These are phyloP conservation scores for Acacia acuminata DNA, from an alignment of 306 rosid genomes.

Conservation along the genomic window DNA sequence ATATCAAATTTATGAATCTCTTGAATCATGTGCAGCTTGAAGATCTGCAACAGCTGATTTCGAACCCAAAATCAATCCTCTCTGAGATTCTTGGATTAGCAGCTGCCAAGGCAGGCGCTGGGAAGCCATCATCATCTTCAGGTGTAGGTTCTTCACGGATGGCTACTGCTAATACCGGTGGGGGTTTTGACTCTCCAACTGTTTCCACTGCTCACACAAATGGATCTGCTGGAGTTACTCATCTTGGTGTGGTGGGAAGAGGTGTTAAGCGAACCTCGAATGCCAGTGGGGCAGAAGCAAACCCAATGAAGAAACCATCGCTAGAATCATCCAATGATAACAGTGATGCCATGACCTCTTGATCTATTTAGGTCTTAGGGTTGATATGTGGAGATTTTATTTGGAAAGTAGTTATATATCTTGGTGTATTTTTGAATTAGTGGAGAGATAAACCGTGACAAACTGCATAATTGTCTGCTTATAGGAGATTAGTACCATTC, in stretches of 20 bases:
- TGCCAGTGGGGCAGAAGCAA: constrained; percentile 50
- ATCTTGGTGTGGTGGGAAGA: constrained; percentile 97
- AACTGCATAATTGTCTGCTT: constrained; percentile 18
- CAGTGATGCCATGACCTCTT: constrained; percentile 49
- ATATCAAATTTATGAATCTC: constrained; percentile 1
- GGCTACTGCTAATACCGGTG: constrained; percentile 60
- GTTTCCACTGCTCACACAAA: constrained; percentile 79
- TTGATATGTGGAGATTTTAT: constrained; percentile 25
- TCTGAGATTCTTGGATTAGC: constrained; percentile 73
- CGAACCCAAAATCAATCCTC: constrained; percentile 76
- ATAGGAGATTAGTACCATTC: constrained; percentile 10
- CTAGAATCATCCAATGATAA: constrained; percentile 57
- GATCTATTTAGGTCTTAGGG: constrained; percentile 38
- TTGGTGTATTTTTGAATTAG: constrained; percentile 15
- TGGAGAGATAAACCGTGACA: constrained; percentile 28
- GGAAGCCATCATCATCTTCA: constrained; percentile 47
- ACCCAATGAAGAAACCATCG: constrained; percentile 63
- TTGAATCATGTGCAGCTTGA: constrained; percentile 72
- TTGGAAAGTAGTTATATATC: constrained; percentile 25
- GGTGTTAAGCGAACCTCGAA: constrained; percentile 82
- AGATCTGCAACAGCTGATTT: constrained; percentile 79
- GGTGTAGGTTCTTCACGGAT: constrained; percentile 58
- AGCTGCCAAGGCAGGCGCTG: constrained; percentile 56
- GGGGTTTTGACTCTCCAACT: constrained; percentile 83
- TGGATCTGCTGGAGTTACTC: constrained; percentile 79